Evolutionary conservation across 352 stramenopile genomes (phyloP), one percentile per base, ranked within the genome.

Genomic region (Pythium sukuiense): DNA sequence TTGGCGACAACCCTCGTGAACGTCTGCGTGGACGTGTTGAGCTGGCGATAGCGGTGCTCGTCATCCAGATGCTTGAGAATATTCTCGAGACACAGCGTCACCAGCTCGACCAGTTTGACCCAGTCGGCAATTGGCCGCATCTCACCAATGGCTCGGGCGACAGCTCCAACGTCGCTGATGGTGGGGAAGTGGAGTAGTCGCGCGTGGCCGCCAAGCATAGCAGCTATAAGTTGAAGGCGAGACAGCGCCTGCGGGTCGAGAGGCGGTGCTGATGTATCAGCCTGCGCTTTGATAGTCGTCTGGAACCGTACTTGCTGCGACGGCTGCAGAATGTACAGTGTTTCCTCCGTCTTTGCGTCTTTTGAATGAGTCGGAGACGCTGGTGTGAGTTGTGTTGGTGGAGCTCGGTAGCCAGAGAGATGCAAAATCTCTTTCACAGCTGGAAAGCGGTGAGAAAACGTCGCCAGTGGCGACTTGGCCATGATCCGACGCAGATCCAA

Each of bases 121-220:
- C 80, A 89, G 0, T 55, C 63, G 13, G 58, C 45, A 0, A 56
- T 59, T 2, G 59, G 69, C 16, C 53, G 45, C 39, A 69, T 63
- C 3, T 60, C 16, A 0, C 48, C 65, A 11, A 89, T 59, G 1
- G 76, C 79, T 32, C 81, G 76, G 0, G 83, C 76, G 4, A 89
- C 74, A 3, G 79, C 74, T 18, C 71, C 76, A 11, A 92, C 39
- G 35, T 92, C 83, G 57, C 79, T 89, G 9, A 92, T 58, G 8
- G 58, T 59, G 0, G 74, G 55, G 13, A 68, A 75, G 7, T 80
- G 63, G 9, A 92, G 55, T 0, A 73, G 63, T 13, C 83, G 72
- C 29, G 72, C 80, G 39, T 92, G 83, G 5, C 80, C 79, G 20
- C 68, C 59, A 0, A 87, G 32, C 43, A 89, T 77, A 0, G 72